phyloP scores from a whole-genome alignment of 257 asterid species.

The Solanum bukasovii region DNA sequence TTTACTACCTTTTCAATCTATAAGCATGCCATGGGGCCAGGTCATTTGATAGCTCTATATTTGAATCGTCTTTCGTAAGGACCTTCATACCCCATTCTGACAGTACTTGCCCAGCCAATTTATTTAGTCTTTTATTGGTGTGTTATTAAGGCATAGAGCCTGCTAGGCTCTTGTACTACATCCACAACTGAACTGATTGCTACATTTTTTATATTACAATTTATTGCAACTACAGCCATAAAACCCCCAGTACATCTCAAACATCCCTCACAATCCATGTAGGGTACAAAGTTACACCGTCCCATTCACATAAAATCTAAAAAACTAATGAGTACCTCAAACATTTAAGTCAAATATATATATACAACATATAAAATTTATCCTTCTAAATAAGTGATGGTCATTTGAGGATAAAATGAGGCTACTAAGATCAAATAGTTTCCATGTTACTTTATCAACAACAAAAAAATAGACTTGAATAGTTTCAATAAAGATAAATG shows the following conservation, averaged over 20 bases:
- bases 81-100: no score
- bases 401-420: neutral
- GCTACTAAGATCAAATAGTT: neutral
- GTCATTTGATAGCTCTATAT: neutral
- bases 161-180: no score
- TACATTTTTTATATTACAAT: no score
- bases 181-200: no score
- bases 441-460: no score
- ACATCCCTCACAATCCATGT: neutral
- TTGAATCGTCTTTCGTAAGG: neutral
- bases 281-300: neutral
- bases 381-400: neutral
- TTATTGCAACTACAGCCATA: no score
- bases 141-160: neutral
- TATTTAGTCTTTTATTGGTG: neutral
- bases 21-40: neutral
- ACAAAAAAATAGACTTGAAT: no score
- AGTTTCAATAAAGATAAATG: no score
- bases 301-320: neutral
- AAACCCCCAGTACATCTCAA: neutral
- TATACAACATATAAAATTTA: no score
- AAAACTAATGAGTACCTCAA: neutral
- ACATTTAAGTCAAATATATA: neutral
- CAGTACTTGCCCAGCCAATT: no score
- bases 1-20: neutral